Percentiles rank a stretch among this genome's conserved stretches.
Evolutionary conservation across 2,329 filamentous ascomycete genomes (phyloP).

Genomic region (Hymenoscyphus salicellus): DNA sequence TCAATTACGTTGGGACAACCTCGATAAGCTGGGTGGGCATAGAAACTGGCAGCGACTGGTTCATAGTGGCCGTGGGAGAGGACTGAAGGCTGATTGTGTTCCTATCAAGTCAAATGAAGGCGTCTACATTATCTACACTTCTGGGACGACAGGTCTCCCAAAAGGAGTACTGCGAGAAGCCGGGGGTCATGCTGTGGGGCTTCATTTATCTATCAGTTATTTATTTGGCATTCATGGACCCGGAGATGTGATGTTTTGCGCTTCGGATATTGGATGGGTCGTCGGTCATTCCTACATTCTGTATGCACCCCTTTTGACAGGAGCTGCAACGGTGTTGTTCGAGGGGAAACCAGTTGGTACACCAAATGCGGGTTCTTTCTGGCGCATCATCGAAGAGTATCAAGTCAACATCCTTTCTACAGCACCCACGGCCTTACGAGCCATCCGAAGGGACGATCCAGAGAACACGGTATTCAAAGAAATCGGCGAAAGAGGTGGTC

Average conservation of each 20-base stretch:
- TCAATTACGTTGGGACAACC: conserved; percentile 67
- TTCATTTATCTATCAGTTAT: conserved; percentile 78
- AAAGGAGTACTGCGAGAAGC: conserved; percentile 83
- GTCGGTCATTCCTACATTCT: conserved; percentile 85
- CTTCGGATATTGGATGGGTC: conserved; percentile 90
- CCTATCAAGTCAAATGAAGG: conserved; percentile 74
- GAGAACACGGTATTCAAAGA: conserved; percentile 63
- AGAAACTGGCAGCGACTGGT: conserved; percentile 77
- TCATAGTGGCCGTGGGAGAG: conserved; percentile 64
- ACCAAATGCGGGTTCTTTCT: conserved; percentile 82
- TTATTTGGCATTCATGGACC: conserved; percentile 80
- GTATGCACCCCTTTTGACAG: conserved; percentile 80
- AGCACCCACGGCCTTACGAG: conserved; percentile 80
- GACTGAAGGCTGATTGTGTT: conserved; percentile 69
- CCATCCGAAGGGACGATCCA: conserved; percentile 82
- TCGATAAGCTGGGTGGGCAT: conserved; percentile 66
- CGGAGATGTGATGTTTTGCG: conserved; percentile 69
- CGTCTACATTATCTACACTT: conserved; percentile 90
- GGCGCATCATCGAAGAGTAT: conserved; percentile 82
- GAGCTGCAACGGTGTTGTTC: conserved; percentile 82
- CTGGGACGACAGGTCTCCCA: conserved; percentile 75
- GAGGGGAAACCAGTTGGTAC: conserved; percentile 94
- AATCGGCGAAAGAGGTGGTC: conserved; percentile 64
- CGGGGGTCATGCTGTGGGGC: conserved; percentile 80
- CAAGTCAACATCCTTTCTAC: conserved; percentile 82